phyloP scores from a whole-genome alignment of 2,329 filamentous ascomycete genomes.

The Epichloe gansuensis region DNA sequence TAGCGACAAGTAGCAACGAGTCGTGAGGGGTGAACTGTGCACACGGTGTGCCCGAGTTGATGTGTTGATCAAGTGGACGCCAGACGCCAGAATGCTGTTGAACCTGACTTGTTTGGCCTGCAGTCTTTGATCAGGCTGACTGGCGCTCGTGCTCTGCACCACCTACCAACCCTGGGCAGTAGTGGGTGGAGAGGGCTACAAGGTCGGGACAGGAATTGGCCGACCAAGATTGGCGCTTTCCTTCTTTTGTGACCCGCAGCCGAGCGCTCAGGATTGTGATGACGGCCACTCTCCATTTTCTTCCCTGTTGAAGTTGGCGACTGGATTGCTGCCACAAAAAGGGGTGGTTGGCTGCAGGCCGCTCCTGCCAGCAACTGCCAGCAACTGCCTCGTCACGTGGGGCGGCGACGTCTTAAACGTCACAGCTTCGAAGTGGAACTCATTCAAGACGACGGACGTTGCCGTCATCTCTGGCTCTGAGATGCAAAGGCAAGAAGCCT shows the following conservation, averaged over 20 bases:
- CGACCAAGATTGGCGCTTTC: not conserved
- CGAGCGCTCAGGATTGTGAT: not conserved
- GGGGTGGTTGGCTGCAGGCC: not conserved
- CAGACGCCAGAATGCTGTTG: not conserved
- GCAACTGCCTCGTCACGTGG: not conserved
- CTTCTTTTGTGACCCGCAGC: not conserved
- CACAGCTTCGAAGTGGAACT: not conserved
- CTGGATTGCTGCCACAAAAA: not conserved
- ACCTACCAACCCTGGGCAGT: no score
- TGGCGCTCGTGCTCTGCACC: not conserved
- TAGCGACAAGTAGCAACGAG: not conserved
- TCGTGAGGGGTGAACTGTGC: not conserved
- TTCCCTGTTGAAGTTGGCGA: no score
- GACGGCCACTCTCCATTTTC: not conserved
- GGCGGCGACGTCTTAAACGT: not conserved
- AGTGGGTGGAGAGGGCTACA: not conserved
- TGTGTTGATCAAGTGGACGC: not conserved
- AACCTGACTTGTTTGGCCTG: not conserved
- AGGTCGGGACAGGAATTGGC: no score
- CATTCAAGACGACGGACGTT: not conserved
- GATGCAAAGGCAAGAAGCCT: not conserved
- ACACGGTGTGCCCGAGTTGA: not conserved
- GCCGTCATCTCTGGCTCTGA: not conserved
- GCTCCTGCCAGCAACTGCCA: not conserved
- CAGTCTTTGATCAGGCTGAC: not conserved